Conservation (phyloP, 73 alveolate species). For the Symbiodinium pilosum region DNA sequence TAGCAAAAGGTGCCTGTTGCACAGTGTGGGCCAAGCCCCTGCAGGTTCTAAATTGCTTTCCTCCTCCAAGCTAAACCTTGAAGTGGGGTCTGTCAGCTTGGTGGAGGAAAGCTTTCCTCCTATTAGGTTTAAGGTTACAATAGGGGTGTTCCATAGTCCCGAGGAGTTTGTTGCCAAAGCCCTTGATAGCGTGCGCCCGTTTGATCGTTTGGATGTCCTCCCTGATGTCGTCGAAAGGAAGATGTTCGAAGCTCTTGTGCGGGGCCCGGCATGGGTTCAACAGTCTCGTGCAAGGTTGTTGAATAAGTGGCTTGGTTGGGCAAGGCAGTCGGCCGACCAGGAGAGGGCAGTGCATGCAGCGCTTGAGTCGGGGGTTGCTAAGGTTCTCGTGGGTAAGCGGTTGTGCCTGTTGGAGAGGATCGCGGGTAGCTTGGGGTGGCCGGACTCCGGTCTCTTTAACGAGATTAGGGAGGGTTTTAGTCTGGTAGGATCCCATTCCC, state of each 20-base stretch:
- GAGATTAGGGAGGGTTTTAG: background rate
- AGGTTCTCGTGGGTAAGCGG: background rate
- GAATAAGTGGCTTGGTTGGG: background rate
- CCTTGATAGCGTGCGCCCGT: background rate
- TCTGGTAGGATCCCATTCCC: background rate
- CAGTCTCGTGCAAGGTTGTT: background rate
- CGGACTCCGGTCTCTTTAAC: background rate
- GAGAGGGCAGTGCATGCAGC: background rate
- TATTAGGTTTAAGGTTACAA: no score
- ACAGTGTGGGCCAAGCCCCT: background rate
- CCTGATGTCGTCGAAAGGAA: background rate
- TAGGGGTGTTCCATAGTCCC: background rate
- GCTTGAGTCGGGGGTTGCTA: background rate
- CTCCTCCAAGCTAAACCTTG: background rate
- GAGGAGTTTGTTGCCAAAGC: background rate
- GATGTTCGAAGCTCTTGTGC: background rate
- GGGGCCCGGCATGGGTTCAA: background rate
- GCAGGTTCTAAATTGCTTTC: background rate
- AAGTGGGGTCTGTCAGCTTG: background rate
- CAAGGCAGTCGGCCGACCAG: background rate
- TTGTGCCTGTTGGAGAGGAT: no score
- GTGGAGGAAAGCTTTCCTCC: no score
- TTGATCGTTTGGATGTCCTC: background rate
- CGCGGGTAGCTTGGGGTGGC: background rate
- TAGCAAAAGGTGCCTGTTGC: background rate